Conservation (phyloP, 371 early-diverging fungal genomes). For the Mucor ambiguus region DNA sequence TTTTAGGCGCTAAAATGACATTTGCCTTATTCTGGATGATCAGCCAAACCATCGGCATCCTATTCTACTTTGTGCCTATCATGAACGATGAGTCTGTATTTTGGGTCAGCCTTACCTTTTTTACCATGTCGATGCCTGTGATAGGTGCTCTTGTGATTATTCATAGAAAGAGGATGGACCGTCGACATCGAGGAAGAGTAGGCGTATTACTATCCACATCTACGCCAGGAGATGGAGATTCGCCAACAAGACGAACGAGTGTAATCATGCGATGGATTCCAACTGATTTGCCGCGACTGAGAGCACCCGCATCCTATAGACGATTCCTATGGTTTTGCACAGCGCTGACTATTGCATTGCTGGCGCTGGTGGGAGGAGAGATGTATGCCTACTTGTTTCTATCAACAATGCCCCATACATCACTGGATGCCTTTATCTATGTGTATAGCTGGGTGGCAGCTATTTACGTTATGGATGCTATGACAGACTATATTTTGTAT, state of each 20-base stretch:
- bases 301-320: conserved; percentile 69
- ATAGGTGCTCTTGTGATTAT: conserved; percentile 65
- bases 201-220: background rate
- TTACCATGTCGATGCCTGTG: conserved; percentile 71
- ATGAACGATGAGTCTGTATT: conserved; percentile 57
- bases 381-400: conserved; percentile 65
- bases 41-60: conserved; percentile 58
- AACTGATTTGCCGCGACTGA: conserved; percentile 31
- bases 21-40: conserved; percentile 68
- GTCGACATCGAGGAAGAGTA: conserved; percentile 11
- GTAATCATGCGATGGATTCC: conserved; percentile 32
- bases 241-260: background rate
- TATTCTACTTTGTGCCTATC: conserved; percentile 52
- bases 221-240: background rate
- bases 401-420: conserved; percentile 56
- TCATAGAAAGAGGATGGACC: conserved; percentile 37
- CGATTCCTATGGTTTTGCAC: conserved; percentile 79
- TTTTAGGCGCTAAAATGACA: conserved; percentile 60
- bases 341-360: conserved; percentile 60
- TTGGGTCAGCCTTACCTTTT: conserved; percentile 72
- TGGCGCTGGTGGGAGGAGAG: conserved; percentile 73
- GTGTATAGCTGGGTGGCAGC: conserved; percentile 76
- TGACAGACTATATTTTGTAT: conserved; percentile 67
- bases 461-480: conserved; percentile 64
- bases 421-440: conserved; percentile 65